Conservation (phyloP, 2,329 filamentous ascomycete genomes). For the Trichoderma sp. region DNA sequence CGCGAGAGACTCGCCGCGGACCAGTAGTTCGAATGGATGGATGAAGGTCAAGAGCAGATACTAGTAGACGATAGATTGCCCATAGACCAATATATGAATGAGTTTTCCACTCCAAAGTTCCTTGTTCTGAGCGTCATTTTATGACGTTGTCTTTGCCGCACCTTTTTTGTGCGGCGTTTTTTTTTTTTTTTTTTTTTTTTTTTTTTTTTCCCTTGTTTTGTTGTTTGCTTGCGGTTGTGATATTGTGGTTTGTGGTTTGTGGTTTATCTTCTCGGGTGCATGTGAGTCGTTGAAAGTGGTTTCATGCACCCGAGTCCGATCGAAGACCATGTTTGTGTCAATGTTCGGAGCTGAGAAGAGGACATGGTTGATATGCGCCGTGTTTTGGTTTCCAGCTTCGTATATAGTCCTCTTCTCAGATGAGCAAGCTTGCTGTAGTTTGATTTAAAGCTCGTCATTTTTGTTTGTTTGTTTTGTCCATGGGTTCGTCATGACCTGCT, state of each 20-base stretch:
- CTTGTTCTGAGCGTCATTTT: background rate
- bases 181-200: background rate
- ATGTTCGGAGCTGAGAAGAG: background rate
- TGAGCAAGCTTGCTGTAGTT: background rate
- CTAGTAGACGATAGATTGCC: background rate
- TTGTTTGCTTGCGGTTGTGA: background rate
- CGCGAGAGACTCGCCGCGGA: slow-evolving; percentile 33
- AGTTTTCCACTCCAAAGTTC: background rate
- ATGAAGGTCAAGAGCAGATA: slow-evolving; percentile 42
- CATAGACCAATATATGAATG: background rate
- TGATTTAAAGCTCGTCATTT: background rate
- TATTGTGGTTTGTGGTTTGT: background rate
- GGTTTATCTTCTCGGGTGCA: background rate
- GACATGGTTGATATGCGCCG: background rate
- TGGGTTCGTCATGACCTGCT: slow-evolving; percentile 13
- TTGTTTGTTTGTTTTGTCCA: background rate
- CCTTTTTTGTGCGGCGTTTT: background rate
- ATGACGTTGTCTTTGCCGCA: background rate
- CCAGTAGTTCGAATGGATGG: slow-evolving; percentile 41
- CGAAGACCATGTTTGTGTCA: background rate
- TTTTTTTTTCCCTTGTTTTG: background rate
- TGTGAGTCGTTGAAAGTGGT: background rate
- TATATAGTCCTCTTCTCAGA: background rate
- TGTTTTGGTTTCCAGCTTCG: background rate
- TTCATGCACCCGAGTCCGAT: background rate